Base-by-base conservation (phyloP, 108 stramenopile genomes). In the Conticribra weissflogii region DNA sequence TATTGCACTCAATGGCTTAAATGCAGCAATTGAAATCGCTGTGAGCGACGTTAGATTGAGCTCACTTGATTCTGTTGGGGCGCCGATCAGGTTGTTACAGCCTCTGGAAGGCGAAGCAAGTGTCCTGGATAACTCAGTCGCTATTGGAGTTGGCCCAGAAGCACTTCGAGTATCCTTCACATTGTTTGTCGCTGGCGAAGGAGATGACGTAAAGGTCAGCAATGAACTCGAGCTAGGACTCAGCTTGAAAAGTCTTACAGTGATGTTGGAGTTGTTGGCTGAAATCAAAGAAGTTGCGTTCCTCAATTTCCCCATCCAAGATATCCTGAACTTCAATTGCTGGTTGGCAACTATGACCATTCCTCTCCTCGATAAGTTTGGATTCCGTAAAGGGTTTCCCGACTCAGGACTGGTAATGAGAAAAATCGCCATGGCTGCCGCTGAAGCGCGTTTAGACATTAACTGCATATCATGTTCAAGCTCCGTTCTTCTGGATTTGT, bases 291-390 rank as follows among this genome's bases (percentile, higher is more conserved):
- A 81, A 21, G 14, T 50, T 1, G 47, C 75, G 15, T 86, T 93
- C 17, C 33, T 85, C 16, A 36, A 65, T 17, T 90, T 93, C 32
- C 92, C 90, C 0, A 56, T 94, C 14, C 61, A 74, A 25, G 84
- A 84, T 63, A 27, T 85, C 1, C 52, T 83, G 46, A 83, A 94
- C 64, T 14, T 85, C 4, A 63, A 94, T 54, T 94, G 92, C 63
- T 94, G 89, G 89, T 65, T 91, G 17, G 81, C 92, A 49, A 91
- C 85, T 9, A 72, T 91, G 14, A 83, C 84, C 5, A 74, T 83
- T 3, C 88, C 89, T 9, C 30, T 58, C 1, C 78, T 90, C 8
- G 78, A 89, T 48, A 27, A 59, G 22, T 63, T 65, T 29, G 92
- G 92, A 15, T 59, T 88, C 25, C 63, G 83, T 31, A 18, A 59